These are phyloP conservation scores for Pichia sp. DNA, from an alignment of 1,139 yeast genomes.

Conservation along the genomic window DNA sequence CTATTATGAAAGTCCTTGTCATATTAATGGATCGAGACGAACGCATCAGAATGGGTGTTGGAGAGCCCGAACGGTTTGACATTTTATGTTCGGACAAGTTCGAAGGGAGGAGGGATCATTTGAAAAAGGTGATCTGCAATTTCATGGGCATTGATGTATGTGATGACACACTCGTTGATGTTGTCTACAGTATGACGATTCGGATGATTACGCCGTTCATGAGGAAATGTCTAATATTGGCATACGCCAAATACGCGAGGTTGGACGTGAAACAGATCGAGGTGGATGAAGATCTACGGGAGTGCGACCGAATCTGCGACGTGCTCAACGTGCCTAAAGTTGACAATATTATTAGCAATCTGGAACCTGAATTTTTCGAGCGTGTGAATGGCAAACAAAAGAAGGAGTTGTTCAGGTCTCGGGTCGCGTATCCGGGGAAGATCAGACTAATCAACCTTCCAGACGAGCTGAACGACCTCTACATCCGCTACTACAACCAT, in stretches of 20 bases:
- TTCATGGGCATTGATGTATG: conserved; percentile 8
- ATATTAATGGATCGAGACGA: conserved; percentile 15
- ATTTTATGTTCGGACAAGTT: conserved; percentile 8
- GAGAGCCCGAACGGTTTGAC: not conserved
- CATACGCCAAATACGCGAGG: conserved; percentile 55
- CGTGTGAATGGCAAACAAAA: conserved; percentile 12
- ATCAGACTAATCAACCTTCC: conserved; percentile 46
- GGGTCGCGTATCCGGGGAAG: conserved; percentile 53
- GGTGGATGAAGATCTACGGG: conserved; percentile 32
- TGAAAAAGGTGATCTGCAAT: conserved; percentile 4
- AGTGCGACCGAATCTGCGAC: conserved; percentile 52
- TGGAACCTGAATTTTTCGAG: conserved; percentile 16
- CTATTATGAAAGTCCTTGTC: conserved; percentile 25
- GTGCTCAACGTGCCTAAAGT: conserved; percentile 51
- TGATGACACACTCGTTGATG: conserved; percentile 20
- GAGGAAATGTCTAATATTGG: conserved; percentile 60
- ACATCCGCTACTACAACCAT: conserved; percentile 52
- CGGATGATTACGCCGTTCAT: conserved; percentile 63
- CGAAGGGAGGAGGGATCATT: conserved; percentile 11
- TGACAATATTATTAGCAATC: conserved; percentile 26
- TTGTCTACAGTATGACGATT: conserved; percentile 52
- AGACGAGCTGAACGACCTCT: conserved; percentile 57
- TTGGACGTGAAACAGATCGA: conserved; percentile 36
- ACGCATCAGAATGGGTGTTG: not conserved
- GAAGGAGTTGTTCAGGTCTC: conserved; percentile 15